A percentile compares a stretch with the other conserved stretches of the same genome.
Conservation (phyloP, 305 asterid species). For the Lippia alba region DNA sequence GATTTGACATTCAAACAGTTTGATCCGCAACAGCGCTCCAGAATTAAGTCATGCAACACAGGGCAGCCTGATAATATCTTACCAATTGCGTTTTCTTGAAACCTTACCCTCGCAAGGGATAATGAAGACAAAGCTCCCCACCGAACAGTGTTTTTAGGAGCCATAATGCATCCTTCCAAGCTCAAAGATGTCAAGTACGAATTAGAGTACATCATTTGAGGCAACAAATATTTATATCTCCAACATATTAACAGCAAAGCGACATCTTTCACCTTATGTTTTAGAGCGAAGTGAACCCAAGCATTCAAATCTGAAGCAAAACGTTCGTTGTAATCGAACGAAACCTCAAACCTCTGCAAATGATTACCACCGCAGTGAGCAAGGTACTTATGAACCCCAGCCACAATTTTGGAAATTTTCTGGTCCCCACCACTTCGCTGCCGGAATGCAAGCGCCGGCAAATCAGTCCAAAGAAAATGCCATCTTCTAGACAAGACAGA, state of each 20-base stretch:
- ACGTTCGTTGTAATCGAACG: neutral
- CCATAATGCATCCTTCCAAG: too few species aligned
- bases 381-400: constrained; percentile 24
- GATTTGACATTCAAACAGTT: neutral
- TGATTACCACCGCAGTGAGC: neutral
- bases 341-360: neutral
- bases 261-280: constrained; percentile 19
- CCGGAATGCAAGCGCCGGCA: constrained; percentile 4
- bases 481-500: constrained; percentile 28
- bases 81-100: too few species aligned
- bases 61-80: constrained; percentile 28
- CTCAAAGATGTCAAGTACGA: too few species aligned
- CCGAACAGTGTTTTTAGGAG: too few species aligned
- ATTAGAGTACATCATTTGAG: neutral
- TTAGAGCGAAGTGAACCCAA: constrained; percentile 16
- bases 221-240: neutral
- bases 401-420: neutral
- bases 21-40: neutral
- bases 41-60: constrained; percentile 16
- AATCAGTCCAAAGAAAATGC: constrained; percentile 25
- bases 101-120: too few species aligned
- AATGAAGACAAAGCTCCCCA: too few species aligned
- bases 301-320: constrained; percentile 17
- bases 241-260: neutral
- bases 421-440: neutral